These are phyloP conservation scores for Colletotrichum sp. DNA, from an alignment of 2,329 filamentous ascomycete genomes.

Conservation along the genomic window DNA sequence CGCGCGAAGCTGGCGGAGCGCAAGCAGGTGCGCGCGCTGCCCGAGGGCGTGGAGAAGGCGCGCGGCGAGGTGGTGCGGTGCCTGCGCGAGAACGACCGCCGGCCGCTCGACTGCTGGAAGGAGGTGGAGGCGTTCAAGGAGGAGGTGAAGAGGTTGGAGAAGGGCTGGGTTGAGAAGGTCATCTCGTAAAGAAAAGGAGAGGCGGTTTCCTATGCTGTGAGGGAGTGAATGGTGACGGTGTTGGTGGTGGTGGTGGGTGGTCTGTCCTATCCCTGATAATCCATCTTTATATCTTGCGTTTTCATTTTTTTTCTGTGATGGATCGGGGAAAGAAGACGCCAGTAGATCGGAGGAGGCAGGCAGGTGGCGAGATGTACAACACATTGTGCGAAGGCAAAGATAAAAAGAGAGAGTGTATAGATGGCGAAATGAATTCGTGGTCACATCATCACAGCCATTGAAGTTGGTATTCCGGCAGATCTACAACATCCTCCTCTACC, in stretches of 20 bases:
- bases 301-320: conserved; percentile 15
- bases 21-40: conserved; percentile 71
- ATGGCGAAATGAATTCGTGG: conserved; percentile 5
- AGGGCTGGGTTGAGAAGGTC: conserved; percentile 85
- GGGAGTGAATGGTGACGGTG: neutral
- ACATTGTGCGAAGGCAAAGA: conserved; percentile 28
- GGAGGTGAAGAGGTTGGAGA: conserved; percentile 87
- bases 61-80: conserved; percentile 80
- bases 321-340: neutral
- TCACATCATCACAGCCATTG: conserved; percentile 2
- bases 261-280: neutral
- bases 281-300: conserved; percentile 5
- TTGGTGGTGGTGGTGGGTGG: neutral
- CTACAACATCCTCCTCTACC: neutral
- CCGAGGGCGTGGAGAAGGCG: conserved; percentile 75
- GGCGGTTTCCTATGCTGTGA: neutral
- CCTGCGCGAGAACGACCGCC: conserved; percentile 81
- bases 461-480: conserved; percentile 1
- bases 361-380: conserved; percentile 31
- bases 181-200: conserved; percentile 46
- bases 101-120: conserved; percentile 92
- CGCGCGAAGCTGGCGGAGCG: conserved; percentile 64
- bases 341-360: neutral
- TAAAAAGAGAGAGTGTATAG: conserved; percentile 15
- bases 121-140: conserved; percentile 91